Base-by-base conservation (phyloP, 352 stramenopile species). In the Phytophthora idaei region DNA sequence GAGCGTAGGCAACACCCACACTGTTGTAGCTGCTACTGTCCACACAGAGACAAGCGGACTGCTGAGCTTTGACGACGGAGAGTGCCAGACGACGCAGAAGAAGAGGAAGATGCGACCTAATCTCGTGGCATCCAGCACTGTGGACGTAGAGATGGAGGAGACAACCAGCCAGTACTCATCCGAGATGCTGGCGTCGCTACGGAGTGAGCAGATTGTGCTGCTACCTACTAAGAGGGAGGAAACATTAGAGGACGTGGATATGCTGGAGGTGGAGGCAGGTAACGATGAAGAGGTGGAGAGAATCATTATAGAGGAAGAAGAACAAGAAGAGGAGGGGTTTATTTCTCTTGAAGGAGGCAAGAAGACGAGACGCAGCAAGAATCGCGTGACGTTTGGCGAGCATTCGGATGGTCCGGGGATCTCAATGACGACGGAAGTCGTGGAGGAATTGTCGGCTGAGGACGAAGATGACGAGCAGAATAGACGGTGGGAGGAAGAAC, bases 191-290 rank as follows among this genome's bases (percentile, higher is more conserved):
- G 79, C 71, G 44, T 73, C 78, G 4, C 46, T 94, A 57, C 57
- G 75, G 11, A 74, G 71, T n/a, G 83, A 91, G n/a, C 85, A 94
- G 59, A 92, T 88, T 21, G 76, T 91, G 45, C 46, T 89, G 54
- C 49, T 83, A 42, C 49, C 71, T 5, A 62, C 25, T 45, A 45
- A 39, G 14, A 59, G 6, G 7, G 48, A 64, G 10, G 66, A 60
- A n/a, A 39, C 57, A n/a, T 12, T 56, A 36, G 64, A 73, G 15
- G 74, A 83, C 5, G 44, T 81, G 25, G 74, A 81, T 34, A 76
- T 79, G 37, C 64, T 76, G 5, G 59, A 44, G 7, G 25, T 76
- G 36, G 39, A 73, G 54, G 21, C 10, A 45, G 64, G 29, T n/a
- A 74, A 71, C 17, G 69, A 74, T 44, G 39, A 58, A 53, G 47